phyloP scores from a whole-genome alignment of 2,329 filamentous ascomycete genomes.

The Ophiostoma sp. region DNA sequence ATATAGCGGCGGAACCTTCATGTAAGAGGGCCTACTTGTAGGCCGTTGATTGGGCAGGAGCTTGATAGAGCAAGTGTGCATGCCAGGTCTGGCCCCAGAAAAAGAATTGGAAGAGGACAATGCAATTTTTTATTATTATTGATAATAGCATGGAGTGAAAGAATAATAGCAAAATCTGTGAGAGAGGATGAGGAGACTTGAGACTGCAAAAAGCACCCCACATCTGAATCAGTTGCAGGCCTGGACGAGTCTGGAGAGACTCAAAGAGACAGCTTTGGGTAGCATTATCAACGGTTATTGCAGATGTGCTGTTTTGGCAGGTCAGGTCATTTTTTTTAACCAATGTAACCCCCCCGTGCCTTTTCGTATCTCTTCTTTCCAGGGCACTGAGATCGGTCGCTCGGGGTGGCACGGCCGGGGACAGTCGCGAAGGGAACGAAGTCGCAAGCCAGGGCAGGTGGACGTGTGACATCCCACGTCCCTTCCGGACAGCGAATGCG shows the following conservation, averaged over 20 bases:
- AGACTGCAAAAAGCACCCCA: conserved; percentile 4
- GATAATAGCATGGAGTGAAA: too few species aligned
- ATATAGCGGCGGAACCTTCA: not conserved
- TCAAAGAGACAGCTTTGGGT: not conserved
- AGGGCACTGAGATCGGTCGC: not conserved
- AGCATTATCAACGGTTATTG: not conserved
- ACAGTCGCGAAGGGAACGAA: not conserved
- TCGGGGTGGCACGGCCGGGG: not conserved
- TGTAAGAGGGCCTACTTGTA: not conserved
- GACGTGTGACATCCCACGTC: not conserved
- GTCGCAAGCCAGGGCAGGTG: not conserved
- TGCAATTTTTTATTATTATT: too few species aligned
- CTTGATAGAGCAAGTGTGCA: not conserved
- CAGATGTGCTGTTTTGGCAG: not conserved
- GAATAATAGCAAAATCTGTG: not conserved
- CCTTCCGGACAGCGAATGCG: not conserved
- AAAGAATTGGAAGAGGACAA: too few species aligned
- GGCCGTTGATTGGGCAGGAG: not conserved
- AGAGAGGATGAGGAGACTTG: not conserved
- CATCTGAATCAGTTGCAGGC: not conserved
- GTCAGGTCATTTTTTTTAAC: not conserved
- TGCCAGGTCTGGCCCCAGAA: not conserved
- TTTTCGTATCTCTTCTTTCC: not conserved
- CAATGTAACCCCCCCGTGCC: not conserved
- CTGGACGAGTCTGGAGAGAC: not conserved